A percentile compares a stretch with the other conserved stretches of the same genome.
These are phyloP conservation scores for Pseudisothecium myosuroides DNA, from an alignment of 225 moss, liverwort and hornwort species.

Conservation along the genomic window DNA sequence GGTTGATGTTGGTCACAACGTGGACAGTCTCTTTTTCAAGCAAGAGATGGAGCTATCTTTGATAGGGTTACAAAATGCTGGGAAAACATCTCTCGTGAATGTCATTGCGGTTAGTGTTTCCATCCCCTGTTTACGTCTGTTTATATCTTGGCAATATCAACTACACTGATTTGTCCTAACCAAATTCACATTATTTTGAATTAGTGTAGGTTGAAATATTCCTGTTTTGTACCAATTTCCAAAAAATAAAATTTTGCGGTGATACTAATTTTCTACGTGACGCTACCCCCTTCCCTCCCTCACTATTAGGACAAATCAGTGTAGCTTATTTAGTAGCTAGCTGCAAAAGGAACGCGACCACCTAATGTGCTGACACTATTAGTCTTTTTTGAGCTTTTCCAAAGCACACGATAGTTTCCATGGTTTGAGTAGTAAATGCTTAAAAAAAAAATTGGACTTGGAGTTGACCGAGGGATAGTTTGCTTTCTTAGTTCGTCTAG, in stretches of 20 bases:
- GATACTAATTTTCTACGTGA: not conserved
- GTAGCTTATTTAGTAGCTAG: not conserved
- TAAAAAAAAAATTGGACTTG: not conserved
- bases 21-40: conserved; percentile 77
- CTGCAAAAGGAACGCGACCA: not conserved
- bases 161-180: not conserved
- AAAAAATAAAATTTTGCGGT: not conserved
- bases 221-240: not conserved
- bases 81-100: conserved; percentile 89
- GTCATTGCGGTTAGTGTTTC: conserved; percentile 69
- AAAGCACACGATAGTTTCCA: not conserved
- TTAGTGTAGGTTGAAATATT: not conserved
- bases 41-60: conserved; percentile 97
- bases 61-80: conserved; percentile 89
- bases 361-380: not conserved
- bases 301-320: not conserved
- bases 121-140: not conserved
- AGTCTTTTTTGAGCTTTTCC: not conserved
- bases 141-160: not conserved
- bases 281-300: not conserved
- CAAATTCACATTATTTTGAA: not conserved
- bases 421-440: not conserved
- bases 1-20: not conserved
- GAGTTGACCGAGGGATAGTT: not conserved
- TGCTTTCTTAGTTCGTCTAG: not conserved